A percentile compares a stretch with the other conserved stretches of the same genome.
phyloP scores from a whole-genome alignment of 768 basidiomycete genomes.

The Lanmaoa rubissima region DNA sequence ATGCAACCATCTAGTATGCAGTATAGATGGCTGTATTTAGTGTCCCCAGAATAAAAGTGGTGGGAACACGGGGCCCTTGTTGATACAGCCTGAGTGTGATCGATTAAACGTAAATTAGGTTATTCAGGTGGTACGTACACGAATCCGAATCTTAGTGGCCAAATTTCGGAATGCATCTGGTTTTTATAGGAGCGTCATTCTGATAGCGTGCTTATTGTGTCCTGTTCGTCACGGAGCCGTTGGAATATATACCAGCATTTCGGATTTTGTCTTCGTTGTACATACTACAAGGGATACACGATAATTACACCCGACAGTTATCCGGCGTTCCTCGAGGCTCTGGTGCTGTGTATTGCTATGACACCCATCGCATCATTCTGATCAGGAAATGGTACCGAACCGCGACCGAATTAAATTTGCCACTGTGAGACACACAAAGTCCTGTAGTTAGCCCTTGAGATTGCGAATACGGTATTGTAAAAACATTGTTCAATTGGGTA shows the following conservation, averaged over 20 bases:
- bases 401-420: constrained; percentile 4
- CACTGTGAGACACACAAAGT: constrained; percentile 16
- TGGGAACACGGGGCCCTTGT: neutral
- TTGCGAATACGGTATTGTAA: constrained; percentile 34
- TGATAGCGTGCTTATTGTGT: neutral
- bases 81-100: no score
- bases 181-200: neutral
- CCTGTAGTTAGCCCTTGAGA: constrained; percentile 31
- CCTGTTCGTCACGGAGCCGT: neutral
- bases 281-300: neutral
- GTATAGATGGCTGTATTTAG: no score
- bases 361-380: constrained; percentile 7
- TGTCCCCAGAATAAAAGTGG: constrained; percentile 1
- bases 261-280: neutral
- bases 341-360: constrained; percentile 19
- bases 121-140: neutral
- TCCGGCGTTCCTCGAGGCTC: neutral
- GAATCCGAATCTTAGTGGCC: neutral
- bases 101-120: neutral
- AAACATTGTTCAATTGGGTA: constrained; percentile 40
- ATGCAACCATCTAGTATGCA: no score
- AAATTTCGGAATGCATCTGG: neutral
- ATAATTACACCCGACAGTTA: neutral
- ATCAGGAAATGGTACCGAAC: constrained; percentile 10
- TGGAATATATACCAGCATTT: neutral